Evolutionary conservation across 148 eudicot genomes (phyloP), one percentile per base, ranked within the genome.

Genomic region (Heliosperma pusillum): DNA sequence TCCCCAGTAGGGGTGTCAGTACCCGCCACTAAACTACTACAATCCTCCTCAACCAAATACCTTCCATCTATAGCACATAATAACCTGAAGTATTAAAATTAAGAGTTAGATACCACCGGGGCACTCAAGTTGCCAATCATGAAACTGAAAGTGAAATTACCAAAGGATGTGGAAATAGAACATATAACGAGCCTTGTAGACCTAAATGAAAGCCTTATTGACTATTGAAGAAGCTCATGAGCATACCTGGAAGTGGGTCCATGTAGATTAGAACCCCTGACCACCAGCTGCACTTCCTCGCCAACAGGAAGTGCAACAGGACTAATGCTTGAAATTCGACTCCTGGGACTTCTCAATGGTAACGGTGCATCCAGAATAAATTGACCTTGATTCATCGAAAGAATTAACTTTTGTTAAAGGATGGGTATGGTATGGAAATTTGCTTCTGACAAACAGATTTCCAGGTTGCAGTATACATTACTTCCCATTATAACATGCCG

Each of bases 11-110:
- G 72, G 63, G 82, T 56, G 61, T 81, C 82, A 72, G 79, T 52
- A 79, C 58, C 87, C 68, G 74, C 93, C 69, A 74, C 72, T 77
- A 82, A 56, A 45, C 73, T 76, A 69, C 72, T 62, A 84, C 90
- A 88, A 76, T 76, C 84, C 83, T 88, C 90, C 76, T 86, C 87
- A 70, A 83, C 76, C 78, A 95, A 85, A 83, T 87, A 89, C 69
- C 77, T 88, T 74, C 98, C 98, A 74, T 95, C 93, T 60, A 95
- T 72, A 42, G 93, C 92, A 85, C 98, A 95, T 27, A 85, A 85
- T 66, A 95, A 79, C 84, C 98, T 95, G 83, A 61, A 60, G 66
- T 56, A 52, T 58, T 6, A 56, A 53, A 27, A 63, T 7, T 25
- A 17, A 58, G 69, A 66, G 13, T 44, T 6, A 65, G 30, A 53